Conservation (phyloP, 2,329 filamentous ascomycete genomes). For the Epichloe sylvatica region DNA sequence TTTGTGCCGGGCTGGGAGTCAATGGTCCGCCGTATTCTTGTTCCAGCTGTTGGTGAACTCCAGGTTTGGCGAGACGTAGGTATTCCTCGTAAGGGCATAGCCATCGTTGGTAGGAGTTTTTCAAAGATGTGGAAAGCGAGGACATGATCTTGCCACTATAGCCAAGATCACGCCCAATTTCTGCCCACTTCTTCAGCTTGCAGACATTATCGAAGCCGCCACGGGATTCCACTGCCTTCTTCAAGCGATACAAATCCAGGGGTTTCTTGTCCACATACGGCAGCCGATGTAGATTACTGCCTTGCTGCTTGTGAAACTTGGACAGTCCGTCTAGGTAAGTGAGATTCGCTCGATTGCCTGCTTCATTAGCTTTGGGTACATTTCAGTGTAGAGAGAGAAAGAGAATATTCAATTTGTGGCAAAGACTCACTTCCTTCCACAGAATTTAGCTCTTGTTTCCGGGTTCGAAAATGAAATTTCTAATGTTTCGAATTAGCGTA, state of each 20-base stretch:
- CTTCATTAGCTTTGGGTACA: conserved; percentile 1
- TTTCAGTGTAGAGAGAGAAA: neutral
- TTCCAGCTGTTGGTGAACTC: conserved; percentile 91
- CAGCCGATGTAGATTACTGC: conserved; percentile 82
- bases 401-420: neutral
- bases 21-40: conserved; percentile 84
- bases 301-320: conserved; percentile 95
- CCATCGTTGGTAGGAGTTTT: conserved; percentile 97
- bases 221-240: conserved; percentile 88
- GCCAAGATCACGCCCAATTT: conserved; percentile 88
- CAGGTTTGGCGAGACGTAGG: conserved; percentile 75
- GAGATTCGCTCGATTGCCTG: conserved; percentile 85
- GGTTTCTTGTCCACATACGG: conserved; percentile 97
- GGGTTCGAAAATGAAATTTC: conserved; percentile 93
- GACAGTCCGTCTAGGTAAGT: conserved; percentile 89
- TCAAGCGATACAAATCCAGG: conserved; percentile 85
- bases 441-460: conserved; percentile 92
- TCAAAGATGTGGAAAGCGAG: conserved; percentile 88
- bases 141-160: conserved; percentile 99
- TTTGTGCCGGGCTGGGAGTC: conserved; percentile 58
- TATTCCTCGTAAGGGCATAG: conserved; percentile 95
- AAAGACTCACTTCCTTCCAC: conserved; percentile 80
- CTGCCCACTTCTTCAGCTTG: conserved; percentile 97
- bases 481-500: conserved; percentile 22
- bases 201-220: conserved; percentile 95